A percentile compares a stretch with the other conserved stretches of the same genome.
These are phyloP conservation scores for Petunia axillaris DNA, from an alignment of 257 asterid genomes.

Conservation along the genomic window DNA sequence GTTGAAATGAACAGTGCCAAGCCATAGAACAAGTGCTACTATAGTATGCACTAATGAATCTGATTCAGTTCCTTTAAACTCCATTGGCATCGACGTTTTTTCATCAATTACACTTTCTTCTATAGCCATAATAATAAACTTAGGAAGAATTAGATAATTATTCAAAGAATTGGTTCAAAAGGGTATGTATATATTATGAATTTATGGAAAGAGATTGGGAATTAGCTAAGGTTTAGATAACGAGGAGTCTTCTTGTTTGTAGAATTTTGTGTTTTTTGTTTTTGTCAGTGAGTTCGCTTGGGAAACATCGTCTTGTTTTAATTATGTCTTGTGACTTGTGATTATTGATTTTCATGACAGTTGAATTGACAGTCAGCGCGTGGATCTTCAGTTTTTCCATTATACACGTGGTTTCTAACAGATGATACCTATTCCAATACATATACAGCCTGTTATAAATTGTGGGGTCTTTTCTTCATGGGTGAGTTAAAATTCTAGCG, in stretches of 20 bases:
- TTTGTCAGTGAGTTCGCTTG: not conserved
- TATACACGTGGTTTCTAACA: not conserved
- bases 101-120: constrained; percentile 40
- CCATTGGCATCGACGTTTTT: constrained; percentile 44
- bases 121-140: constrained; percentile 1
- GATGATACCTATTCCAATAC: not conserved
- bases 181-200: not conserved
- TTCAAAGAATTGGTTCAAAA: not conserved
- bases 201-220: not conserved
- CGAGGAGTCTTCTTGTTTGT: not conserved
- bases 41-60: constrained; percentile 47
- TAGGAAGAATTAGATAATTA: no score
- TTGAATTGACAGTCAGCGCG: not conserved
- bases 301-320: not conserved
- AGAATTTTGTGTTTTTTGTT: not conserved
- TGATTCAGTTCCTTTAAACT: constrained; percentile 55
- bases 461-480: no score
- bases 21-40: constrained; percentile 65
- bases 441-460: not conserved
- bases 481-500: not conserved
- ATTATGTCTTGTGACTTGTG: not conserved
- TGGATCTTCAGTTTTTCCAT: not conserved
- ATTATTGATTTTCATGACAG: not conserved
- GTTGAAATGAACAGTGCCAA: constrained; percentile 72
- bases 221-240: not conserved